Evolutionary conservation across 352 stramenopile species (phyloP).

Genomic region (Phytophthora hibernalis): DNA sequence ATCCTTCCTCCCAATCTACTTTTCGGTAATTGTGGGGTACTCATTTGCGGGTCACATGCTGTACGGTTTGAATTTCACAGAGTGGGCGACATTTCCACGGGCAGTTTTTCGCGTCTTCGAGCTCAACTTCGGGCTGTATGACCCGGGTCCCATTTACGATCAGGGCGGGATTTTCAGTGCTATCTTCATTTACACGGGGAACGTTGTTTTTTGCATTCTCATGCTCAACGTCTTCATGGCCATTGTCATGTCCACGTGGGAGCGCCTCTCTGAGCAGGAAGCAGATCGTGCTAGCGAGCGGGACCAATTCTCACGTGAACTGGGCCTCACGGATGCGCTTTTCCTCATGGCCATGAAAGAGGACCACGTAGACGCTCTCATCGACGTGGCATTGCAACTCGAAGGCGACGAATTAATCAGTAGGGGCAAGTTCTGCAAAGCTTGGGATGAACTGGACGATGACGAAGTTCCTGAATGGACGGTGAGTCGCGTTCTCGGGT

Average conservation of each 20-base stretch:
- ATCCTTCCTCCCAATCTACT: slow-evolving; percentile 76
- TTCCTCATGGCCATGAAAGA: slow-evolving; percentile 68
- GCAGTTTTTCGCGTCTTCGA: slow-evolving; percentile 77
- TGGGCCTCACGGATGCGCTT: slow-evolving; percentile 50
- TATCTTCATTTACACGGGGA: slow-evolving; percentile 77
- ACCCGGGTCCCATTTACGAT: slow-evolving; percentile 74
- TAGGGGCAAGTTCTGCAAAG: slow-evolving; percentile 43
- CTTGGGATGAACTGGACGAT: slow-evolving; percentile 48
- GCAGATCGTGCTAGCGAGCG: slow-evolving; percentile 54
- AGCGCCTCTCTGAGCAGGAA: slow-evolving; percentile 63
- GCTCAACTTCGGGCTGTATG: slow-evolving; percentile 77
- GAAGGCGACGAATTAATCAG: slow-evolving; percentile 49
- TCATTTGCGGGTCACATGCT: slow-evolving; percentile 79
- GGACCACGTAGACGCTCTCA: slow-evolving; percentile 64
- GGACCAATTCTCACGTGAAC: slow-evolving; percentile 48
- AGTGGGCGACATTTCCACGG: slow-evolving; percentile 69
- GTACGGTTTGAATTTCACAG: slow-evolving; percentile 65
- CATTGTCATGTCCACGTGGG: slow-evolving; percentile 80
- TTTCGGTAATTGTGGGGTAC: slow-evolving; percentile 67
- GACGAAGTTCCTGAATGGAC: slow-evolving; percentile 51
- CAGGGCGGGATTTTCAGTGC: slow-evolving; percentile 64
- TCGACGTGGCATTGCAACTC: slow-evolving; percentile 59
- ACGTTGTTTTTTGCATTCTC: slow-evolving; percentile 76
- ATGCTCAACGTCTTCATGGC: slow-evolving; percentile 86
- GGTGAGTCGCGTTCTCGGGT: slow-evolving; percentile 50